A percentile compares a stretch with the other conserved stretches of the same genome.
Conservation (phyloP, 495 filamentous ascomycete species). For the Lindgomyces ingoldianus region DNA sequence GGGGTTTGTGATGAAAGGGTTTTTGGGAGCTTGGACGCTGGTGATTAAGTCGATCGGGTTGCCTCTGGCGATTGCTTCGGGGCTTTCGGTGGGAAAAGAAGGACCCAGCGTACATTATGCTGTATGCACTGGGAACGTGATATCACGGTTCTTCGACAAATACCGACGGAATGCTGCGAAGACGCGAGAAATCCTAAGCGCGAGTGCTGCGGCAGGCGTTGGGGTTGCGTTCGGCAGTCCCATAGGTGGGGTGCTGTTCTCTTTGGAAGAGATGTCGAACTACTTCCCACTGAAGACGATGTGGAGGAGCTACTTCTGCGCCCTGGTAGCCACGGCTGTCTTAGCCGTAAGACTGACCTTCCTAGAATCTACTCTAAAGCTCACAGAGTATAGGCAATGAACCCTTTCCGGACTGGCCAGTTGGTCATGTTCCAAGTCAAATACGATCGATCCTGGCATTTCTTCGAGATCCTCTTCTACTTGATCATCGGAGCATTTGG, state of each 20-base stretch:
- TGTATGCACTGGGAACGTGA: constrained; percentile 96
- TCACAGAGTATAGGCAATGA: constrained; percentile 65
- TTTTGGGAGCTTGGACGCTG: constrained; percentile 88
- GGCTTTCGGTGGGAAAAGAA: constrained; percentile 94
- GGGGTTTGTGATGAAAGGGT: constrained; percentile 99
- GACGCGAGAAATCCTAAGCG: constrained; percentile 91
- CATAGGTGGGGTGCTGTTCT: constrained; percentile 95
- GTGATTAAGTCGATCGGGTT: constrained; percentile 91
- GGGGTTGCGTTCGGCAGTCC: constrained; percentile 97
- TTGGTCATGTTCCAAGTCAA: constrained; percentile 98
- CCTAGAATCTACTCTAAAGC: background rate
- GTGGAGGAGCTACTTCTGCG: constrained; percentile 98
- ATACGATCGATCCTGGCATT: constrained; percentile 97
- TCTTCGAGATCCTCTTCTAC: constrained; percentile 94
- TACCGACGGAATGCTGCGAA: constrained; percentile 93
- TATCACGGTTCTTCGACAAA: constrained; percentile 88
- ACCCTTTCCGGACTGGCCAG: constrained; percentile 96
- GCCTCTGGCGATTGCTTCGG: constrained; percentile 90
- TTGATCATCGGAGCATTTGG: constrained; percentile 90
- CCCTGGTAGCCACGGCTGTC: constrained; percentile 90
- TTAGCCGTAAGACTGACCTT: constrained; percentile 64
- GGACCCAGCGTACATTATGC: constrained; percentile 98
- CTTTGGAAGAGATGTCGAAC: constrained; percentile 97
- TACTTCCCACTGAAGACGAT: constrained; percentile 97
- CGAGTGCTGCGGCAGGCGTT: constrained; percentile 91